A percentile compares a stretch with the other conserved stretches of the same genome.
phyloP scores from a whole-genome alignment of 768 basidiomycete genomes.

The Tulasnella sp. region DNA sequence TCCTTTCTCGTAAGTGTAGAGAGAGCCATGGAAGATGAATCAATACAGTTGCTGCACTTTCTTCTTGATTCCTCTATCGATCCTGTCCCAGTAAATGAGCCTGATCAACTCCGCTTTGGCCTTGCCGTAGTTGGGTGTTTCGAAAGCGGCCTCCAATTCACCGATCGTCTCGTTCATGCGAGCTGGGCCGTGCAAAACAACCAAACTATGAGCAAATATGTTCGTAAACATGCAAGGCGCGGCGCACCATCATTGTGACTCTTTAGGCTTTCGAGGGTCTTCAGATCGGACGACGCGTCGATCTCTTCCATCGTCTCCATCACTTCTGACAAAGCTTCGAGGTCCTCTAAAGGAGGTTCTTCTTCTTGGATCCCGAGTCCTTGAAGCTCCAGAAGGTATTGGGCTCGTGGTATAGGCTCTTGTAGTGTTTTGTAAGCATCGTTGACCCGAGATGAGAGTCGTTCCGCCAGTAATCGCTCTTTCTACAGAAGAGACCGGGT shows the following conservation, averaged over 20 bases:
- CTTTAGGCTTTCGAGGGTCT: not conserved
- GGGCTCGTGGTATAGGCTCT: slow-evolving; percentile 62
- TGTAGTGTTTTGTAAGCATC: slow-evolving; percentile 66
- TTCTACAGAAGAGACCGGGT: slow-evolving; percentile 27
- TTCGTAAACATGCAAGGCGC: slow-evolving; percentile 24
- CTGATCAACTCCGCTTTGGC: slow-evolving; percentile 52
- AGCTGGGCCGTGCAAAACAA: slow-evolving; percentile 28
- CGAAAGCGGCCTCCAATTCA: slow-evolving; percentile 41
- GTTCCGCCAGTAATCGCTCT: slow-evolving; percentile 47
- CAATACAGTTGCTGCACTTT: not conserved
- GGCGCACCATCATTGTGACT: slow-evolving; percentile 48
- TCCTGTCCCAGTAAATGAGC: slow-evolving; percentile 61
- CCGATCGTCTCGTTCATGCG: slow-evolving; percentile 38
- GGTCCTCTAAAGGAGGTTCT: slow-evolving; percentile 55
- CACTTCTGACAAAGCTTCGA: slow-evolving; percentile 58
- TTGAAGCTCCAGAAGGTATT: slow-evolving; percentile 65
- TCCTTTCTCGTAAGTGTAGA: not conserved
- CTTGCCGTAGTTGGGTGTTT: slow-evolving; percentile 38
- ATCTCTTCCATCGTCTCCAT: slow-evolving; percentile 53
- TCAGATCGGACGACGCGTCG: slow-evolving; percentile 18
- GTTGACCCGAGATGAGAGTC: slow-evolving; percentile 66
- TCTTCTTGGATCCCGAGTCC: slow-evolving; percentile 48
- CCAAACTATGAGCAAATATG: not conserved
- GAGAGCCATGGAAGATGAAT: not conserved
- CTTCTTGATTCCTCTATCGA: slow-evolving; percentile 39